Base-by-base conservation (phyloP, 805 yeast genomes). In the Kluyveromyces lactis region DNA sequence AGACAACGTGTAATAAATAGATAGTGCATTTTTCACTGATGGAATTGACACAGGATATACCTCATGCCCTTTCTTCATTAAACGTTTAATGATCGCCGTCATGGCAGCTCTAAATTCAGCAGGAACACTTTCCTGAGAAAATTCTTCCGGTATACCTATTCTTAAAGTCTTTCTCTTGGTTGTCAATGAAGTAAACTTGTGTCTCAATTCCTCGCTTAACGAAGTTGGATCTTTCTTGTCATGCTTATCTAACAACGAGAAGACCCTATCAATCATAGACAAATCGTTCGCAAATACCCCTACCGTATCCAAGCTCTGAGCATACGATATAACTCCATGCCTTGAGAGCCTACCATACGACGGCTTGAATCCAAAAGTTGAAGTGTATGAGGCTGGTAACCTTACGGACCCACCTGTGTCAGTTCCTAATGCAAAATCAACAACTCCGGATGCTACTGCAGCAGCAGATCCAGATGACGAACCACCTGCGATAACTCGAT, bases 381-480 rank as follows among this genome's bases (percentile, higher is more conserved):
- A 85, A 48, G 90, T 80, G 57, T 81, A 86, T 15, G 95, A 80
- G 1, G 95, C 94, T 0, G 99, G 99, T 16, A 86, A 66, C 44
- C 99, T 70, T 0, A 92, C 86, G 0, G 97, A 86, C 0, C 99
- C 99, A 4, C 99, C 99, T 0, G 99, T 92, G 52, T 92, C 99
- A 1, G 97, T 84, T 0, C 98, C 99, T 27, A 92, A 60, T 1
- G 95, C 74, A 50, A 84, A 78, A 54, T 81, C 86, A 1, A 50
- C 58, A 45, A 77, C 53, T 1, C 66, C 80, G 0, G 81, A 73
- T 1, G 90, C 81, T 1, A 90, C 95, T 0, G 94, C 84, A 1
- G 95, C 95, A 0, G 97, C 97, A 28, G 92, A 75, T 0, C 98
- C 98, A 15, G 97, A 96, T 5, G 95, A 86, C 0, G 97, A 87